Conservation (phyloP, 2,329 filamentous ascomycete genomes). For the Parascedosporium putredinis region DNA sequence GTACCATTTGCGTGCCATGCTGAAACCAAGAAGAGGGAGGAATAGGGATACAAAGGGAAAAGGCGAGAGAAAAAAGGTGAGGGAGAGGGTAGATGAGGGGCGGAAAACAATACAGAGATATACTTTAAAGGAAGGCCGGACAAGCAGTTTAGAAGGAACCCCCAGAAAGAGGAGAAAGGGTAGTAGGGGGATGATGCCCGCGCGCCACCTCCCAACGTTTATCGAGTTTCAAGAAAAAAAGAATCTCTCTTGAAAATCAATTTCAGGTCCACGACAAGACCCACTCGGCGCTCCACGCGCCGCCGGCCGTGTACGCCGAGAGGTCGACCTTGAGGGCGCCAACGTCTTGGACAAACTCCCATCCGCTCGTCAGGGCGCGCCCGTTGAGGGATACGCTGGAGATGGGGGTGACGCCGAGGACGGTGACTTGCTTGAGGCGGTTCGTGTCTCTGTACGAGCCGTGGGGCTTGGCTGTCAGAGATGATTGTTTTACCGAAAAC, state of each 20-base stretch:
- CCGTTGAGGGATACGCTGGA: slow-evolving; percentile 43
- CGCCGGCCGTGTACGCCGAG: slow-evolving; percentile 33
- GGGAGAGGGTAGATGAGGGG: too few species aligned
- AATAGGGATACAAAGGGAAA: too few species aligned
- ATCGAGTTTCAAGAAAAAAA: not conserved
- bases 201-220: too few species aligned
- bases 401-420: slow-evolving; percentile 43
- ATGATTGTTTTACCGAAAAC: slow-evolving; percentile 31
- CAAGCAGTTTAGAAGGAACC: too few species aligned
- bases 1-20: too few species aligned
- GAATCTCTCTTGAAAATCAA: too few species aligned
- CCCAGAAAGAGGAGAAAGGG: too few species aligned
- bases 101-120: too few species aligned
- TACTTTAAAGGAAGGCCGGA: too few species aligned
- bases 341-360: slow-evolving; percentile 36
- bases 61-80: too few species aligned
- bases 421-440: slow-evolving; percentile 49
- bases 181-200: too few species aligned
- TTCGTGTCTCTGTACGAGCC: slow-evolving; percentile 48
- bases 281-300: slow-evolving; percentile 51
- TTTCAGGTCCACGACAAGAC: slow-evolving; percentile 38
- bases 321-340: slow-evolving; percentile 42
- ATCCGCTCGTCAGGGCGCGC: slow-evolving; percentile 26
- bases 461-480: slow-evolving; percentile 34
- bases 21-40: too few species aligned